These are phyloP conservation scores for Kodamaea leandrae DNA, from an alignment of 805 yeast species.

Conservation along the genomic window DNA sequence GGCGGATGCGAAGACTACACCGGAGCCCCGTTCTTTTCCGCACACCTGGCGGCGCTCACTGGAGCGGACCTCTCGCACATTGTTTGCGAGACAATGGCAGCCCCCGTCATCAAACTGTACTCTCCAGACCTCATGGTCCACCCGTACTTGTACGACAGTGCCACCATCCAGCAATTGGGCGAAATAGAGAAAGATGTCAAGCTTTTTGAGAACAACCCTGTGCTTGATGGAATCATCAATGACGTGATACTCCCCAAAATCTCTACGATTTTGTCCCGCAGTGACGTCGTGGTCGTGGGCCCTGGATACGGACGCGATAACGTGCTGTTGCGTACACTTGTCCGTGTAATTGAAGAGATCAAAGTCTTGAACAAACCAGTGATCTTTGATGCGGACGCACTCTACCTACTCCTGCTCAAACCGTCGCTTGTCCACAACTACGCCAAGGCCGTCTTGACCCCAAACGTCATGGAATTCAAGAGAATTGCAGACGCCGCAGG, in stretches of 20 bases:
- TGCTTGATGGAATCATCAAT: conserved; percentile 34
- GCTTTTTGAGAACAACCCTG: conserved; percentile 18
- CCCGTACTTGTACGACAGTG: conserved; percentile 69
- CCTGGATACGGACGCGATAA: conserved; percentile 92
- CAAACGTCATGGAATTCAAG: conserved; percentile 82
- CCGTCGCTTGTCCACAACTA: conserved; percentile 57
- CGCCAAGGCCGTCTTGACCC: conserved; percentile 71
- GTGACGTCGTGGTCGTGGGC: conserved; percentile 84
- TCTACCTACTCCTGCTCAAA: conserved; percentile 60
- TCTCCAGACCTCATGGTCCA: conserved; percentile 96
- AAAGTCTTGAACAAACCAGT: conserved; percentile 61
- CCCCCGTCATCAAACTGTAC: conserved; percentile 76
- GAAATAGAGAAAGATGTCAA: conserved; percentile 19
- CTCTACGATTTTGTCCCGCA: conserved; percentile 52
- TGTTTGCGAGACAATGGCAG: conserved; percentile 80
- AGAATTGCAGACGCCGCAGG: conserved; percentile 57
- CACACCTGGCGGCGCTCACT: conserved; percentile 75
- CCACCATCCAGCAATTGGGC: conserved; percentile 24
- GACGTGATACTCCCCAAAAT: conserved; percentile 54
- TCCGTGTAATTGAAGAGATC: conserved; percentile 55
- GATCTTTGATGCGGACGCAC: conserved; percentile 87
- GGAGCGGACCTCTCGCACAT: conserved; percentile 91
- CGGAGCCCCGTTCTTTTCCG: conserved; percentile 93
- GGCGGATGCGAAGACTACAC: conserved; percentile 97
- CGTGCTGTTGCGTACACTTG: conserved; percentile 59